These are phyloP conservation scores for Mucor irregularis DNA, from an alignment of 371 early-diverging fungal species.

Conservation along the genomic window DNA sequence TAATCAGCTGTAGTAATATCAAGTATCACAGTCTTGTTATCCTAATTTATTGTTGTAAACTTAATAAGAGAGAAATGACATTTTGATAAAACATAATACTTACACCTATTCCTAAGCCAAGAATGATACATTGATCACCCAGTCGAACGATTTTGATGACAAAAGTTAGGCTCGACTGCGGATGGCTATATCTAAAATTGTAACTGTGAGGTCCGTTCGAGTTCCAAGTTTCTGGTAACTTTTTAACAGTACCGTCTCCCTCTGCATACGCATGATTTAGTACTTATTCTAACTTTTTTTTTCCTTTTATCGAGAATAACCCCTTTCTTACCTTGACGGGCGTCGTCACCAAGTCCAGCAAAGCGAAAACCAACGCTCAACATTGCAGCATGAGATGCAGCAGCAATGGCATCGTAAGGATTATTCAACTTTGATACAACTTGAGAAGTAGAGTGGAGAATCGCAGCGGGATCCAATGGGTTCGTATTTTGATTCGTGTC, in stretches of 20 bases:
- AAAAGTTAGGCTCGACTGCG: slow-evolving; percentile 70
- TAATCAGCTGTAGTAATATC: slow-evolving; percentile 57
- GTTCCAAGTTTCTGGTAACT: slow-evolving; percentile 63
- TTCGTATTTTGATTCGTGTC: slow-evolving; percentile 6
- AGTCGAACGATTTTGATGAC: slow-evolving; percentile 69
- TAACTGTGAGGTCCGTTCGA: slow-evolving; percentile 52
- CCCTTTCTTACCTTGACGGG: slow-evolving; percentile 37
- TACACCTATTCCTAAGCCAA: slow-evolving; percentile 69
- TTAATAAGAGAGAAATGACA: background rate
- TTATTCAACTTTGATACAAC: slow-evolving; percentile 27
- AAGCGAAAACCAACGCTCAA: slow-evolving; percentile 60
- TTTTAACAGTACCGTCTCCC: slow-evolving; percentile 33
- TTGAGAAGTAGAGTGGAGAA: slow-evolving; percentile 35
- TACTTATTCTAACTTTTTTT: background rate
- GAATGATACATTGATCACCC: slow-evolving; percentile 63
- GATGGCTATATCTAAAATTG: slow-evolving; percentile 69
- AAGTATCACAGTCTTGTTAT: slow-evolving; percentile 61
- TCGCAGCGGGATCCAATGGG: slow-evolving; percentile 39
- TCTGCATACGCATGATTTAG: slow-evolving; percentile 19
- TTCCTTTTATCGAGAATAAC: background rate
- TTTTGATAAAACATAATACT: background rate
- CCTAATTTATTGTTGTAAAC: slow-evolving; percentile 39
- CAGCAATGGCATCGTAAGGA: slow-evolving; percentile 59
- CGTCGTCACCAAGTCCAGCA: slow-evolving; percentile 66
- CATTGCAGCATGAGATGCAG: slow-evolving; percentile 61